phyloP scores from a whole-genome alignment of 495 filamentous ascomycete species.

The Penicillium riverlandense region DNA sequence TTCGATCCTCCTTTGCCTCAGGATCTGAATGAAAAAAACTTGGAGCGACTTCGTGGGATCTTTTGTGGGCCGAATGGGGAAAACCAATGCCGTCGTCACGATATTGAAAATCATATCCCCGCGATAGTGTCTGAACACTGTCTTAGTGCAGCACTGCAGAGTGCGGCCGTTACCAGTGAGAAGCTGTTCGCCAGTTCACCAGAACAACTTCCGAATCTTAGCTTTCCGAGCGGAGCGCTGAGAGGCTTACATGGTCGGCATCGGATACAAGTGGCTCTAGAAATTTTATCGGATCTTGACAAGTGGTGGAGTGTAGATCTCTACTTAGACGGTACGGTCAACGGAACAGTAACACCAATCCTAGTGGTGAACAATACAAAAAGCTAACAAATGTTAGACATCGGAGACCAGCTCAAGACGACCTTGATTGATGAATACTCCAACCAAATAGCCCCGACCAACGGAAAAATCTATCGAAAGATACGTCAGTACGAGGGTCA shows the following conservation, averaged over 20 bases:
- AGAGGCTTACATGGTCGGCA: constrained; percentile 21
- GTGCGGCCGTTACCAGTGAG: too few relatives aligned
- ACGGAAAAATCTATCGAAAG: constrained; percentile 26
- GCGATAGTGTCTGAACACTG: too few relatives aligned
- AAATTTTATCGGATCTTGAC: constrained; percentile 9
- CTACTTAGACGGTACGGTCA: constrained; percentile 16
- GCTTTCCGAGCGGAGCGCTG: constrained; percentile 3
- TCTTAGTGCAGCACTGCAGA: too few relatives aligned
- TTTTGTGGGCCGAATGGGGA: too few relatives aligned
- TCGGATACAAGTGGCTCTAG: constrained; percentile 14
- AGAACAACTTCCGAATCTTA: background rate
- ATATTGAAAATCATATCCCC: too few relatives aligned
- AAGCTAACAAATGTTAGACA: too few relatives aligned
- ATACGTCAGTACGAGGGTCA: constrained; percentile 20
- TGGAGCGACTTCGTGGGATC: constrained; percentile 8
- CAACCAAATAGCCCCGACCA: constrained; percentile 16
- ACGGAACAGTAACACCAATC: constrained; percentile 1
- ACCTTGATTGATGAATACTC: constrained; percentile 20
- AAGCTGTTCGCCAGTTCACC: too few relatives aligned
- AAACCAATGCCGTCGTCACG: too few relatives aligned
- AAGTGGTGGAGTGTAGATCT: constrained; percentile 24
- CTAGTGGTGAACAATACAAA: too few relatives aligned
- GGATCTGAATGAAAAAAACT: constrained; percentile 4
- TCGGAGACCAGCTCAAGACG: constrained; percentile 11
- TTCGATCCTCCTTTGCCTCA: constrained; percentile 1